phyloP scores from a whole-genome alignment of 495 filamentous ascomycete species.

The Evansstolkia leycettana region DNA sequence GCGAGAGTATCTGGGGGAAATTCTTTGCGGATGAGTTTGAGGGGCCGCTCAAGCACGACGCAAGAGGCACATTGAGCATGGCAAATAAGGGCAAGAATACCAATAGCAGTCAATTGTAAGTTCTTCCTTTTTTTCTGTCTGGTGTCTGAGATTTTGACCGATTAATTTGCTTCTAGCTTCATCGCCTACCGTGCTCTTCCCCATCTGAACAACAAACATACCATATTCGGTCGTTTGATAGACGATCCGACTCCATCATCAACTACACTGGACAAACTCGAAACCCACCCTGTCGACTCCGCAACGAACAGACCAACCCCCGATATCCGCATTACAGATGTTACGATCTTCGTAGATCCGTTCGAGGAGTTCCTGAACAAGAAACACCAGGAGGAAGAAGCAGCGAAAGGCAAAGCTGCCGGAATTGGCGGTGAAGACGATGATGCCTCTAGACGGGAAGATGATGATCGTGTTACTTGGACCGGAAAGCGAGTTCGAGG shows the following conservation, averaged over 20 bases:
- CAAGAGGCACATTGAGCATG: constrained; percentile 76
- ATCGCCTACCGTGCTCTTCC: constrained; percentile 71
- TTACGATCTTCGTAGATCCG: constrained; percentile 84
- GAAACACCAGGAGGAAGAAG: constrained; percentile 38
- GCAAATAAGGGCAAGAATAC: constrained; percentile 98
- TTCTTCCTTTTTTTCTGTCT: not conserved
- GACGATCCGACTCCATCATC: constrained; percentile 53
- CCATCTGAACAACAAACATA: constrained; percentile 90
- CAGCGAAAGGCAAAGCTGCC: constrained; percentile 26
- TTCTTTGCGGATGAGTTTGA: constrained; percentile 90
- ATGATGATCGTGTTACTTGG: constrained; percentile 86
- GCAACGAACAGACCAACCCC: constrained; percentile 57
- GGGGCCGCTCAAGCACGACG: constrained; percentile 69
- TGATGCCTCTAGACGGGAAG: constrained; percentile 44
- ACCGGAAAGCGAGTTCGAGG: constrained; percentile 70
- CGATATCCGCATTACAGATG: constrained; percentile 67
- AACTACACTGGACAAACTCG: constrained; percentile 54
- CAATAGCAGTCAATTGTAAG: constrained; percentile 77
- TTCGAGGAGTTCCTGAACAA: constrained; percentile 76
- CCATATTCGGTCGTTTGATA: constrained; percentile 82
- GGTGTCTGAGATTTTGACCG: not conserved
- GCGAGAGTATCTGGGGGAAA: constrained; percentile 76
- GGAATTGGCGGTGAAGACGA: constrained; percentile 24
- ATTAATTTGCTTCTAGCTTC: constrained; percentile 35
- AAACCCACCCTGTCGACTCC: constrained; percentile 54